Percentiles rank a stretch among this genome's conserved stretches.
Evolutionary conservation across 2,329 filamentous ascomycete species (phyloP).

Genomic region (Arthroderma sp.): DNA sequence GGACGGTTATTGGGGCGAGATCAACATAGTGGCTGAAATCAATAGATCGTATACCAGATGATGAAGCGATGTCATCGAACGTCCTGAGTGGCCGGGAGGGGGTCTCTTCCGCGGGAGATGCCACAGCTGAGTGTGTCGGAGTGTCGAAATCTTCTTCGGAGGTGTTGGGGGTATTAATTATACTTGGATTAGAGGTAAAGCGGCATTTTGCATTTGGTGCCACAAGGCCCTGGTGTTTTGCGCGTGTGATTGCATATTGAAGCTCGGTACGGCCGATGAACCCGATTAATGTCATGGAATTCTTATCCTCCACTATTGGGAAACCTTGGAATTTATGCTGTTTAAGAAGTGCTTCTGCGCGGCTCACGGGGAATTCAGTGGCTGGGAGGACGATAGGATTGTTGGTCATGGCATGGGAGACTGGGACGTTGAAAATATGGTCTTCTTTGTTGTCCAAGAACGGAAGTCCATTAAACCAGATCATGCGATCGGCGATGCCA

Average conservation of each 20-base stretch:
- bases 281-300: constrained; percentile 61
- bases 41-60: constrained; percentile 45
- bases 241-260: constrained; percentile 73
- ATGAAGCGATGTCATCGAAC: constrained; percentile 47
- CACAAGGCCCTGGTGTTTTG: constrained; percentile 56
- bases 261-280: constrained; percentile 91
- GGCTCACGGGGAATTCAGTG: constrained; percentile 58
- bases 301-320: constrained; percentile 67
- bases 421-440: constrained; percentile 87
- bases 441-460: constrained; percentile 97
- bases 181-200: constrained; percentile 41
- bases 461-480: constrained; percentile 95
- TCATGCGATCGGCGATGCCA: constrained; percentile 95
- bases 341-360: constrained; percentile 61
- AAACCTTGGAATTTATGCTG: constrained; percentile 85
- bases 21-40: constrained; percentile 85
- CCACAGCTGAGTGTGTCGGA: constrained; percentile 2
- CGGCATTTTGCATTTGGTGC: constrained; percentile 56
- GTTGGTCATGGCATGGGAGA: constrained; percentile 77
- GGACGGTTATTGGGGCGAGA: constrained; percentile 74
- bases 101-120: neutral
- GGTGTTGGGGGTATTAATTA: neutral
- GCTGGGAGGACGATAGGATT: constrained; percentile 62
- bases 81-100: constrained; percentile 31
- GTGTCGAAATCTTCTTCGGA: constrained; percentile 2